Conservation (phyloP, 2,329 filamentous ascomycete genomes). For the Ceratocystis cacaofunesta region DNA sequence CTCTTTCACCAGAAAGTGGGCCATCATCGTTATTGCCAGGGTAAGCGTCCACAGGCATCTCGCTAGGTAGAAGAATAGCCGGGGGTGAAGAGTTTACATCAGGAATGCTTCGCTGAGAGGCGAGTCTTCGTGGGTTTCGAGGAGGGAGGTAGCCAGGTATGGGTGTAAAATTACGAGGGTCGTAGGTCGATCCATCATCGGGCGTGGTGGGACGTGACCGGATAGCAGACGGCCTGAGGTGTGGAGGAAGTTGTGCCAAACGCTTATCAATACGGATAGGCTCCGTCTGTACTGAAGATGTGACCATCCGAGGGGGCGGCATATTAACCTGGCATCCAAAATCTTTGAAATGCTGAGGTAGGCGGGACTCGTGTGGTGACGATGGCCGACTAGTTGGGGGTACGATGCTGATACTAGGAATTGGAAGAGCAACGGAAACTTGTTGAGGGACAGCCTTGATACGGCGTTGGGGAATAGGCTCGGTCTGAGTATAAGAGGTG, state of each 20-base stretch:
- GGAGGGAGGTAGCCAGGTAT: constrained; percentile 40
- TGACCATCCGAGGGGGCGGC: constrained; percentile 24
- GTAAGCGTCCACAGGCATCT: constrained; percentile 48
- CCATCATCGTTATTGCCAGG: constrained; percentile 71
- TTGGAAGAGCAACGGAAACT: constrained; percentile 32
- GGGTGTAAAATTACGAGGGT: constrained; percentile 34
- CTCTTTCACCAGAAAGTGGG: constrained; percentile 44
- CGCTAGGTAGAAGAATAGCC: constrained; percentile 21
- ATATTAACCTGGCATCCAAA: constrained; percentile 62
- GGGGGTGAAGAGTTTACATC: constrained; percentile 39
- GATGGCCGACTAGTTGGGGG: constrained; percentile 74
- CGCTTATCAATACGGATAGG: constrained; percentile 74
- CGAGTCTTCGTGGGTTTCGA: constrained; percentile 44
- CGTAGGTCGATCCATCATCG: constrained; percentile 23
- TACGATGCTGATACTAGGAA: constrained; percentile 83
- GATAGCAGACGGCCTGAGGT: constrained; percentile 67
- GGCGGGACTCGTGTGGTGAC: constrained; percentile 56
- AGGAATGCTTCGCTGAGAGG: constrained; percentile 30
- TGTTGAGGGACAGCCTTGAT: constrained; percentile 10
- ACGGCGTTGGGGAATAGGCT: constrained; percentile 22
- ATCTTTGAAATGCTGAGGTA: constrained; percentile 73
- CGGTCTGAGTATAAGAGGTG: constrained; percentile 49
- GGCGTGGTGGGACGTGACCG: constrained; percentile 45
- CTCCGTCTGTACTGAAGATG: constrained; percentile 58
- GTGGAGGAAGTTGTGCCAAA: constrained; percentile 56